A percentile compares a stretch with the other conserved stretches of the same genome.
phyloP scores from a whole-genome alignment of 1,284 basidiomycete species.

The Porogramme epimiltina region DNA sequence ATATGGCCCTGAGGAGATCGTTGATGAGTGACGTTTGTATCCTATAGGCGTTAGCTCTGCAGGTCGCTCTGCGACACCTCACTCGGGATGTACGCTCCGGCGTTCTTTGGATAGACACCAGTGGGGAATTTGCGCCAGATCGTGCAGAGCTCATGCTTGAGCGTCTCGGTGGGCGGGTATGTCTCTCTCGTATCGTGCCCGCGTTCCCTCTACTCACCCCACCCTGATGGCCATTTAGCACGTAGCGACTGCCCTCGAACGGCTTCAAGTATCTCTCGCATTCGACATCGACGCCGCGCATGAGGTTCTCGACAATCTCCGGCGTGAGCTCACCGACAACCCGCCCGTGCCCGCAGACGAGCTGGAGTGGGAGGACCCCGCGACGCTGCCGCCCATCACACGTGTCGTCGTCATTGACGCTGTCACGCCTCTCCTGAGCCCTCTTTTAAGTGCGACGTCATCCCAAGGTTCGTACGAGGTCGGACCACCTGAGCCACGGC shows the following conservation, averaged over 20 bases:
- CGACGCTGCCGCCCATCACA: constrained; percentile 15
- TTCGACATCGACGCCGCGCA: constrained; percentile 59
- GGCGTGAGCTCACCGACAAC: background rate
- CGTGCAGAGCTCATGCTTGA: constrained; percentile 43
- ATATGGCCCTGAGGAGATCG: background rate
- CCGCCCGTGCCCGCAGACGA: background rate
- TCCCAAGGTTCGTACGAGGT: constrained; percentile 61
- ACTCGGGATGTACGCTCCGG: constrained; percentile 35
- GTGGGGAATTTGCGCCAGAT: constrained; percentile 63
- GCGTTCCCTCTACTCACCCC: background rate
- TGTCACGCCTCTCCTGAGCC: constrained; percentile 66
- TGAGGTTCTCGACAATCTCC: constrained; percentile 44
- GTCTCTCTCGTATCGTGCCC: background rate
- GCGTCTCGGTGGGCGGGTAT: constrained; percentile 38
- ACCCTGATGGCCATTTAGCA: background rate
- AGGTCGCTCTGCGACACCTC: constrained; percentile 57
- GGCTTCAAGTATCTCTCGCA: constrained; percentile 51
- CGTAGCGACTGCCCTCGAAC: constrained; percentile 30
- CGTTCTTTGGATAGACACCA: constrained; percentile 72
- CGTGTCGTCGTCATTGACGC: constrained; percentile 65
- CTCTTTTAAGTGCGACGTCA: constrained; percentile 63
- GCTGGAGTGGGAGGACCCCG: background rate
- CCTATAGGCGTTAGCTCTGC: constrained; percentile 55
- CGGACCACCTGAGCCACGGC: no score
- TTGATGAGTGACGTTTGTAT: background rate